Evolutionary conservation across 345 rosid species (phyloP), one percentile per base, ranked within the genome.

Genomic region (Lenwebbia sp.): DNA sequence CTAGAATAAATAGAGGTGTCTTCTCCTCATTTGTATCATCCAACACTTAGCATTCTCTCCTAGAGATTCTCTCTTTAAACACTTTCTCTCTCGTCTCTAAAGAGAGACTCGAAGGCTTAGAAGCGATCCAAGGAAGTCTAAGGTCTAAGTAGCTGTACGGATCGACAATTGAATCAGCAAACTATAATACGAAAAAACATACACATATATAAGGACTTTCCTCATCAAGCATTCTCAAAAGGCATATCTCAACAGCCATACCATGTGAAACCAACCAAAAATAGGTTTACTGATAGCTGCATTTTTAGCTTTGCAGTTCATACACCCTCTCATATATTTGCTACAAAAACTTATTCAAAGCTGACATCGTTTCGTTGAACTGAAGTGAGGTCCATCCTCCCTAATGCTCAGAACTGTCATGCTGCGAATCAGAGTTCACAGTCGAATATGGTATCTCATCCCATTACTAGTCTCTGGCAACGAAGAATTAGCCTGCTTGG

Each of bases 371-470:
- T 90, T 94, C 94, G 10, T 89, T 49, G 75, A 91, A 91, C 92
- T 95, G 99, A 89, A 96, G 98, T 76, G 99, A 94, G 33, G 98
- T 94, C 99, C 99, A 95, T 76, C 82, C 92, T 87, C 86, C 88
- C 13, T 65, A 88, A 88, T 49, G 76, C 62, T 85, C 86, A 60
- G 83, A 87, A 84, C 86, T 87, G 54, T 89, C 90, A 85, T 55
- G 78, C 30, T 74, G 84, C 22, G 82, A 87, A 54, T 87, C 83
- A 30, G 94, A 89, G 84, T 85, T 89, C 83, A 54, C 57, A 17
- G 87, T 85, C 51, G 92, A 89, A 82, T 89, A 84, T 78, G 93
- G 91, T 82, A 87, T 91, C 83, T 90, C 88, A 87, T 90, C 89
- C 56, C 78, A 85, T 92, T 90, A 87, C 90, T 89, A 25, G 90